Base-by-base conservation (phyloP, 805 yeast genomes). In the Kodamaea nitidulidarum region DNA sequence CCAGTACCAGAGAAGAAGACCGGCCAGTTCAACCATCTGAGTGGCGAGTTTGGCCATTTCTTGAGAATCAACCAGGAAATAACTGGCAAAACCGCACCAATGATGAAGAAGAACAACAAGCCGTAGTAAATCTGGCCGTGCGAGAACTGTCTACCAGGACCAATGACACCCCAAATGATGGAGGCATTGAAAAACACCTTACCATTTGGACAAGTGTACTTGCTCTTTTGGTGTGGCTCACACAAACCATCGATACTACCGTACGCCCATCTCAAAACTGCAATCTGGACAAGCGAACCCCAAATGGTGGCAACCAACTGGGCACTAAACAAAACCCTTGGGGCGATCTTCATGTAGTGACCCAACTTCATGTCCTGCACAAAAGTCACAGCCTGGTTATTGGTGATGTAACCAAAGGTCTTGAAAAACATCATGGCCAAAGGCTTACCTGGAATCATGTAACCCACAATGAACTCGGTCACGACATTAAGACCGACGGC, bases 1-100 rank as follows among this genome's bases (percentile, higher is more conserved):
- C 80, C 81, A n/a, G 71, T 62, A 48, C 72, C 73, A 11, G 66
- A 55, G 55, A 67, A 67, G 58, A 67, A 67, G 33, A 67, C 67
- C 8, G 69, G 67, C 66, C 67, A 48, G 46, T 48, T 47, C 40
- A 47, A 30, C 50, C 49, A 46, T 41, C 50, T 45, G 36, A 47
- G 35, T 33, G 56, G 59, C 17, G 60, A 53, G 49, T 56, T 62
- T 44, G 71, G 73, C 69, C 68, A 65, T 49, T 63, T 67, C 56
- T 57, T 65, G 48, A 63, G 60, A 34, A 65, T 48, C 39, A 56
- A 51, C 70, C 71, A 65, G 40, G 55, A 58, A 17, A 66, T 51
- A 18, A 66, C 35, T 21, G 74, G 72, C 44, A 58, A 47, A 22
- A 55, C 34, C 21, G 61, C 61, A 35, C 72, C 72, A 49, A 67